These are phyloP conservation scores for Sicyos baderoa DNA, from an alignment of 306 rosid genomes.

Conservation along the genomic window DNA sequence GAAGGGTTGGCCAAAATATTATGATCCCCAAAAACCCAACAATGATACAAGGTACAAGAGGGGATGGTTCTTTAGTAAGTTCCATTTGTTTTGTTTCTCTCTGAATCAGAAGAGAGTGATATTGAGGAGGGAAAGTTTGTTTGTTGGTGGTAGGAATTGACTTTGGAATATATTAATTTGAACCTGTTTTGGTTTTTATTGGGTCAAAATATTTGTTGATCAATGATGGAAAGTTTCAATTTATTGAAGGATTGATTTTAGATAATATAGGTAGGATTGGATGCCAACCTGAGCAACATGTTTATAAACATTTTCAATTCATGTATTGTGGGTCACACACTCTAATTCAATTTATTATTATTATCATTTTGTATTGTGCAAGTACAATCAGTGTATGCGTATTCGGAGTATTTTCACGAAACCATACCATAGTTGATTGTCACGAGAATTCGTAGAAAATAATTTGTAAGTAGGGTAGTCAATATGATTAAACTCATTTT, in stretches of 20 bases:
- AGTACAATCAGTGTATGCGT: too few relatives aligned
- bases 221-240: not conserved
- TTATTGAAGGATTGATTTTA: too few relatives aligned
- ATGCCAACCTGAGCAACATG: constrained; percentile 19
- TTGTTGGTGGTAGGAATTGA: constrained; percentile 12
- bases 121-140: not conserved
- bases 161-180: not conserved
- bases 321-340: too few relatives aligned
- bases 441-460: too few relatives aligned
- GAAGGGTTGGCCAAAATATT: constrained; percentile 36
- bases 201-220: constrained; percentile 16
- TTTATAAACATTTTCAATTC: too few relatives aligned
- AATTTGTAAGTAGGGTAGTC: too few relatives aligned
- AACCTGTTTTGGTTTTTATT: not conserved
- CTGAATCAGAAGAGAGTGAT: constrained; percentile 8
- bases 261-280: not conserved
- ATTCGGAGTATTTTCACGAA: too few relatives aligned
- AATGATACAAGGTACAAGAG: constrained; percentile 46
- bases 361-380: too few relatives aligned
- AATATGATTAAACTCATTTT: too few relatives aligned
- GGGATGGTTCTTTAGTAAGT: constrained; percentile 57
- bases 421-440: too few relatives aligned
- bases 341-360: too few relatives aligned
- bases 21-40: constrained; percentile 44
- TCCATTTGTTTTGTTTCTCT: constrained; percentile 36